These are phyloP conservation scores for Epichloe glyceriae DNA, from an alignment of 2,329 filamentous ascomycete genomes.

Conservation along the genomic window DNA sequence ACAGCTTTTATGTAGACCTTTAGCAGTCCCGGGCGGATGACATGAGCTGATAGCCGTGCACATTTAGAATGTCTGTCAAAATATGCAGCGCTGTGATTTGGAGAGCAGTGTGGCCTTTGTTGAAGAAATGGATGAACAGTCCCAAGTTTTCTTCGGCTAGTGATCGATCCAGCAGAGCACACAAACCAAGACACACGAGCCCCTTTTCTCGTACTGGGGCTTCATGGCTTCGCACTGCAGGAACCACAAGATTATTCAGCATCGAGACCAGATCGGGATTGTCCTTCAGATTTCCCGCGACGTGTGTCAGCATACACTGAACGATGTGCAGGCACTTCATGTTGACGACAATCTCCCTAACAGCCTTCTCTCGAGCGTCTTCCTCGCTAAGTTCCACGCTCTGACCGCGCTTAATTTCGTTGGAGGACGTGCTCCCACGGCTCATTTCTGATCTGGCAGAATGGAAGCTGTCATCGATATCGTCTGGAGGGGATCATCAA, in stretches of 20 bases:
- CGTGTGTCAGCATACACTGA: conserved; percentile 93
- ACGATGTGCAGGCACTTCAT: conserved; percentile 97
- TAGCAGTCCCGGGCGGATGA: conserved; percentile 53
- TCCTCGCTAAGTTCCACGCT: conserved; percentile 43
- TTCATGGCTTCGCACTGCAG: conserved; percentile 86
- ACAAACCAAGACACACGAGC: conserved; percentile 77
- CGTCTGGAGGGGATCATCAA: conserved; percentile 49
- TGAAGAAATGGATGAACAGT: conserved; percentile 92
- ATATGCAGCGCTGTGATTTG: conserved; percentile 88
- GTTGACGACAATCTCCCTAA: conserved; percentile 89
- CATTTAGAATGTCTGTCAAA: conserved; percentile 82
- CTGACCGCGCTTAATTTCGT: conserved; percentile 28
- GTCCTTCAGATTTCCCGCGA: conserved; percentile 73
- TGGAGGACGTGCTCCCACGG: conserved; percentile 44
- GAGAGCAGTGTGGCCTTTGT: conserved; percentile 76
- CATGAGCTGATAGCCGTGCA: conserved; percentile 70
- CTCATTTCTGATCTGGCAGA: conserved; percentile 81
- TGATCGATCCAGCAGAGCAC: conserved; percentile 80
- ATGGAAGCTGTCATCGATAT: conserved; percentile 67
- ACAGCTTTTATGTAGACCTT: conserved; percentile 81
- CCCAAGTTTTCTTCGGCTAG: conserved; percentile 85
- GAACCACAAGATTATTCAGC: conserved; percentile 93
- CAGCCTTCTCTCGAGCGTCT: conserved; percentile 58
- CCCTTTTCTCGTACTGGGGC: conserved; percentile 85
- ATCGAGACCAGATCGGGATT: conserved; percentile 92